Evolutionary conservation across 768 basidiomycete genomes (phyloP).

Genomic region (Xerocomellus amylosporus): DNA sequence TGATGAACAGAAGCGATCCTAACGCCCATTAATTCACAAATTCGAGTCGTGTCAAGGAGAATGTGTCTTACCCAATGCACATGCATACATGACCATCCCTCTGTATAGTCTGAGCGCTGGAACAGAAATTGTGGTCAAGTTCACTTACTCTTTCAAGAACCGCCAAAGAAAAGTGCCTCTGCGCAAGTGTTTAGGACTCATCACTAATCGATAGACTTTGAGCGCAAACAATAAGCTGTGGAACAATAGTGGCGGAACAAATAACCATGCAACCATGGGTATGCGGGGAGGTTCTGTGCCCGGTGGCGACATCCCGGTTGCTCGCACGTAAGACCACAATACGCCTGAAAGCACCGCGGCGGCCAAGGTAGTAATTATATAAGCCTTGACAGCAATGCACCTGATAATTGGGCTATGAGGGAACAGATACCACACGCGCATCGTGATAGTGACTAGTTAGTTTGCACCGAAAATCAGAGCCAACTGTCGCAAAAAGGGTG

Average conservation of each 20-base stretch:
- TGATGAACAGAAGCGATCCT: slow-evolving; percentile 18
- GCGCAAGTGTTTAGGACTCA: slow-evolving; percentile 1
- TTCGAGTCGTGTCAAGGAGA: background rate
- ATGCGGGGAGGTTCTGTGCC: background rate
- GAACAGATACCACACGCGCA: slow-evolving; percentile 24
- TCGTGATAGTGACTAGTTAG: slow-evolving; percentile 10
- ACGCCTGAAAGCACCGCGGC: background rate
- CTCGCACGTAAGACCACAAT: background rate
- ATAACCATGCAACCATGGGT: slow-evolving; percentile 4
- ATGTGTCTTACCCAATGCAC: slow-evolving; percentile 12
- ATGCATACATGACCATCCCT: slow-evolving; percentile 25
- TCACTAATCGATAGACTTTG: slow-evolving; percentile 14
- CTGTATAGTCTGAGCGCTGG: slow-evolving; percentile 5
- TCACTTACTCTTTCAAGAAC: slow-evolving; percentile 20
- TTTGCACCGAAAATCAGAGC: background rate
- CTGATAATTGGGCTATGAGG: background rate
- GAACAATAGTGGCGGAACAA: slow-evolving; percentile 10
- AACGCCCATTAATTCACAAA: background rate
- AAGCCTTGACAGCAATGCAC: background rate
- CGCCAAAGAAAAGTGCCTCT: slow-evolving; percentile 9
- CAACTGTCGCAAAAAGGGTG: background rate
- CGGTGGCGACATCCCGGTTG: background rate
- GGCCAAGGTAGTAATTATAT: background rate
- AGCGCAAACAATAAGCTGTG: slow-evolving; percentile 17
- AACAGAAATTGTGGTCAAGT: background rate